Base-by-base conservation (phyloP, 768 basidiomycete genomes). In the Obba rivulosa region DNA sequence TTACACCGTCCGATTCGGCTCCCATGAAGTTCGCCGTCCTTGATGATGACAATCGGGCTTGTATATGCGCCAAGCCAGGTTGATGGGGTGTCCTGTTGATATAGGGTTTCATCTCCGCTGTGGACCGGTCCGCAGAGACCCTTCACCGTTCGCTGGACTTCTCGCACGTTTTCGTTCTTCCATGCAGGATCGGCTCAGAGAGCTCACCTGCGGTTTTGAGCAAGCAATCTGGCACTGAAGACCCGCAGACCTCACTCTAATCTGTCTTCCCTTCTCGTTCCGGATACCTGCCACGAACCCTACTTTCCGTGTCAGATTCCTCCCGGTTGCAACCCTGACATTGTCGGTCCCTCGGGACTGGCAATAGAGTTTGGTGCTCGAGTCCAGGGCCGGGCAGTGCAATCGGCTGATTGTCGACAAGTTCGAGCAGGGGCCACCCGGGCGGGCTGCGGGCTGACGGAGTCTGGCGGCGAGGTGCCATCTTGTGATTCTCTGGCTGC, bases 281-380 rank as follows among this genome's bases (percentile, higher is more conserved):
- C 57, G 53, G 39, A 24, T 34, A 47, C 49, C 52, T 34, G 57
- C 47, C 31, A 46, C 43, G 51, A 46, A 43, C 43, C 20, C 31
- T 45, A 38, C 23, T 34, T 37, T n/a, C 49, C 46, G 50, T 46
- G 38, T 50, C 52, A 44, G 54, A 51, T 43, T 50, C 39, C 35
- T 55, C 44, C 55, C 44, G 43, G 17, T 45, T 51, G 52, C 46
- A 25, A 52, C 54, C 28, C 57, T 66, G 68, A 67, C 71, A 63
- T 76, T 75, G 66, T 51, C 60, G 55, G 56, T 70, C 64, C 71
- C 57, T 34, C 57, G 73, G 75, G 75, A 68, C 58, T 59, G 59
- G 56, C 65, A 76, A 75, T 60, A 79, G 77, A 78, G 78, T 75
- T 73, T 77, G 62, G 75, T 71, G 75, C 79, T 80, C 77, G 72